phyloP scores from a whole-genome alignment of 805 yeast genomes.

The Kodamaea laetipori region DNA sequence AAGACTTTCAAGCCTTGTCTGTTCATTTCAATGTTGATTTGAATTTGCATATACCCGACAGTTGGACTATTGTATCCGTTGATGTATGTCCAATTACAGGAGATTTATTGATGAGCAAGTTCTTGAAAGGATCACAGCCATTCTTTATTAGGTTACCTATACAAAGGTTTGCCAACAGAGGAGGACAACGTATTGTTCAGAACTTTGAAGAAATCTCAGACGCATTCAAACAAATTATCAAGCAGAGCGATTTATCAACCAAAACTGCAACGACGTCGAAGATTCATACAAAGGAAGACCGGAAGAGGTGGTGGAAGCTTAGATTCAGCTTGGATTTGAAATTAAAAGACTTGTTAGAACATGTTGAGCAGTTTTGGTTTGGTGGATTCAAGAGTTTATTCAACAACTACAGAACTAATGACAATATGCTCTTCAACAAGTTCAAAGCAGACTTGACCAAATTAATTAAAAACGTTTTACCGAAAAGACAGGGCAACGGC shows the following conservation, averaged over 20 bases:
- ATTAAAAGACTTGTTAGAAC: slow-evolving; percentile 53
- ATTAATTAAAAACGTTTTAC: slow-evolving; percentile 18
- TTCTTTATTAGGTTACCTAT: slow-evolving; percentile 61
- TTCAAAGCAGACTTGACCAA: slow-evolving; percentile 23
- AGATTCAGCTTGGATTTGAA: slow-evolving; percentile 63
- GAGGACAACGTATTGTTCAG: slow-evolving; percentile 34
- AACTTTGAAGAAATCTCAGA: slow-evolving; percentile 43
- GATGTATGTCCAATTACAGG: slow-evolving; percentile 62
- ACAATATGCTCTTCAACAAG: slow-evolving; percentile 19
- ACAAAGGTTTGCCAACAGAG: slow-evolving; percentile 48
- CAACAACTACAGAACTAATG: slow-evolving; percentile 25
- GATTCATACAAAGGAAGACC: slow-evolving; percentile 58
- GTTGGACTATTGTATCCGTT: slow-evolving; percentile 62
- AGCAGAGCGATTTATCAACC: slow-evolving; percentile 63
- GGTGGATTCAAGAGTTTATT: slow-evolving; percentile 77
- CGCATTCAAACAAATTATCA: slow-evolving; percentile 48
- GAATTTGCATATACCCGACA: slow-evolving; percentile 35
- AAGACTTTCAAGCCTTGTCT: slow-evolving; percentile 5
- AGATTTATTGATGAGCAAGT: slow-evolving; percentile 56
- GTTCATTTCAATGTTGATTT: slow-evolving; percentile 15
- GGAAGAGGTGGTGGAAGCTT: slow-evolving; percentile 76
- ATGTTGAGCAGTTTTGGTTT: slow-evolving; percentile 68
- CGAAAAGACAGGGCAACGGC: slow-evolving; percentile 13
- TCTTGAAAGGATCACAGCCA: slow-evolving; percentile 36
- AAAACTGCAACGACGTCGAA: slow-evolving; percentile 51